Base-by-base conservation (phyloP, 1,284 basidiomycete species). In the Tilletia walkeri region DNA sequence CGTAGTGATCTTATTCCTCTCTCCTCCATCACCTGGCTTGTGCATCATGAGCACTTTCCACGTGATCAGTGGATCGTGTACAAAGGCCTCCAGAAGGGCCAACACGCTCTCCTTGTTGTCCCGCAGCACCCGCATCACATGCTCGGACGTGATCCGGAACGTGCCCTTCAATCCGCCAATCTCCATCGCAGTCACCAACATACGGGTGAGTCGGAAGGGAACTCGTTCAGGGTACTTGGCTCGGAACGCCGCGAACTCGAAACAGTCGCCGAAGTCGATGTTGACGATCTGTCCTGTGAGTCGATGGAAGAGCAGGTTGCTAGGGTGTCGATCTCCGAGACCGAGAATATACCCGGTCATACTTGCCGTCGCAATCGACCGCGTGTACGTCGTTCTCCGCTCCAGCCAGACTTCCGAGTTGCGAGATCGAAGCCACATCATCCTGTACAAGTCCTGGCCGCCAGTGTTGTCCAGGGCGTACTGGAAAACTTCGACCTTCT, bases 121-220 rank as follows among this genome's bases (percentile, higher is more conserved):
- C 45, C 96, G 90, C 72, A 99, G 86, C 5, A 99, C 96, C 72
- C 90, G 88, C 96, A 99, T 99, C 49, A 94, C 94, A 78, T 95
- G 95, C 83, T 98, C 95, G 86, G 94, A 96, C 10, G 93, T 95
- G 77, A 91, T 91, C 80, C 93, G 89, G 88, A 95, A 99, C 79
- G 94, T 96, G 49, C 96, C 96, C 82, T 97, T 93, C 77, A 99
- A 95, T 20, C 96, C 96, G 74, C 88, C 83, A 73, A 93, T 93
- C 88, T 99, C 96, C 96, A 99, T 99, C 2, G 96, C 96, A 84
- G 97, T 94, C 39, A 94, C 96, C 71, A 99, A 88, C 96, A 99
- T 99, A 76, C 96, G 88, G 12, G 96, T 99, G 75, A 99, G 87
- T 65, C 96, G 89, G 90, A 99, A 99, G 0, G 96, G 96, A 68